Base-by-base conservation (phyloP, 140 eudicot genomes). In the Anethum foeniculum region DNA sequence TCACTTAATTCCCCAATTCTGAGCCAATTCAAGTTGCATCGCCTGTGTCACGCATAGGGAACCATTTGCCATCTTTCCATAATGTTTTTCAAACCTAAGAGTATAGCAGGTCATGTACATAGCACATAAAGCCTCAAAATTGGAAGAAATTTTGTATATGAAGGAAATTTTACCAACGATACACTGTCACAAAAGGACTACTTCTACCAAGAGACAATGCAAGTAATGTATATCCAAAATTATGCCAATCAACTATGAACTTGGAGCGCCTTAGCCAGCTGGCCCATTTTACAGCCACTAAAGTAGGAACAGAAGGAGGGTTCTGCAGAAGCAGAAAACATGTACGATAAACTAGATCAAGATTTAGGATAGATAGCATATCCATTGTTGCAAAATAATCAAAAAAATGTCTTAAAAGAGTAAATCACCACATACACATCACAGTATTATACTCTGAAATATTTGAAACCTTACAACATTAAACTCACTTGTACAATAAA, bases 1-100 rank as follows among this genome's bases (percentile, higher is more conserved):
- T 89, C 87, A 92, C 99, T 89, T 87, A 80, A 92, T 90, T 83
- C 97, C 97, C 99, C 99, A 95, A 87, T 92, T 92, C 80, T 92
- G 95, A 71, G 90, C 90, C 92, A 92, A 88, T 84, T 95, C 99
- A 84, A 92, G 98, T 81, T 94, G 98, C 97, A 94, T 94, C 32
- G 97, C 97, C 83, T 74, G 89, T 47, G 97, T 94, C 85, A 94
- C 98, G 75, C 98, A 94, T 56, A 94, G 38, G 80, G 97, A 88
- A 84, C 97, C 96, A 84, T 92, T 77, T 77, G 97, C 96, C 97
- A 86, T 90, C 90, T 87, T 90, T 79, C 98, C 96, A 86, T 81
- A 90, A 82, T 83, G 90, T 85, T 89, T 88, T 87, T 93, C 98
- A 71, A 94, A 84, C 98, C 97, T 94, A 77, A 64, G 68, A 77